Evolutionary conservation across 352 stramenopile genomes (phyloP), one percentile per base, ranked within the genome.

Genomic region (Peronospora farinosa): DNA sequence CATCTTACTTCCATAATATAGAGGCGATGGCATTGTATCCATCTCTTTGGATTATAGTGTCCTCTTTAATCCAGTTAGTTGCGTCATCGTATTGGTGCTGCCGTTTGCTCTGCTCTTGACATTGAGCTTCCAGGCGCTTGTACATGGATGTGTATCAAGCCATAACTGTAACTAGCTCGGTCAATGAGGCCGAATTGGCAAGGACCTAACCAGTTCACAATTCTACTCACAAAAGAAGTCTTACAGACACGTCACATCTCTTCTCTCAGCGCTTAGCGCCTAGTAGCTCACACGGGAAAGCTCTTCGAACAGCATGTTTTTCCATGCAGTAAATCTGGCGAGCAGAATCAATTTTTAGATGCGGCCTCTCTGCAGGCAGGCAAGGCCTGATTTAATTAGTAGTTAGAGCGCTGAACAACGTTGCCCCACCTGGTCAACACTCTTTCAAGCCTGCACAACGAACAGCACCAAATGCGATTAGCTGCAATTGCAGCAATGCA

Each of bases 231-330:
- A 48, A 27, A 40, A 13, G 13, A 19, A 43, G 2, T 11, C 7
- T 7, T 5, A 32, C 9, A 32, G 9, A 32, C 27, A 1, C 27
- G 27, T 78, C 10, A 79, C 69, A 47, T 89, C 74, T 25, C 75
- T 73, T 54, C 78, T 87, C 51, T 87, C 21, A 84, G 45, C 7
- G 68, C 60, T 52, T 89, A 75, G 7, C 75, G 73, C 65, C 87
- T 73, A 73, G 87, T 89, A 16, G 87, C 75, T 85, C 49, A 76
- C 52, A 15, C 78, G 68, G 2, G 56, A 72, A 1, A 72, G 51
- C 74, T 86, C 40, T 7, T 40, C 4, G 3, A 32, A 32, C 27
- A 32, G 27, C 27, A 32, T 21, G 19, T 21, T 21, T 21, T 21
- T 21, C 19, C 3, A 3, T 21, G 19, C 19, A 21, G 19, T 3